Evolutionary conservation across 1,284 basidiomycete genomes (phyloP), one percentile per base, ranked within the genome.

Genomic region (Moesziomyces sp.): DNA sequence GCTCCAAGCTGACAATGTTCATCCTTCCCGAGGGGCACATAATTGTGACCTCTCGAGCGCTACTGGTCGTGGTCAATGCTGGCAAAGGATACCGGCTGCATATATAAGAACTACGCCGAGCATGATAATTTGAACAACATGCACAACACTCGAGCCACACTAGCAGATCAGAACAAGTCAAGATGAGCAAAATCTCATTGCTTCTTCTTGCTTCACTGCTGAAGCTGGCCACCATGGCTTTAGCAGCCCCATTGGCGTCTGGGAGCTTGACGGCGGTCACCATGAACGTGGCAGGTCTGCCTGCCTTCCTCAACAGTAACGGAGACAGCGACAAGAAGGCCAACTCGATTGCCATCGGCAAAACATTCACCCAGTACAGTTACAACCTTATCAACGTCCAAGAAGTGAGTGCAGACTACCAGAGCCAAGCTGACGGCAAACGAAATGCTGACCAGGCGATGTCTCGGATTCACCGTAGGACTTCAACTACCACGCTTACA

Each of bases 401-500:
- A 30, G 61, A 64, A 45, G 58, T 59, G 19, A 53, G 9, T n/a
- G 16, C 24, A 33, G 28, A 18, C 24, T 8, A 8, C 30, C 30
- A 30, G 8, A 30, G 30, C 5, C 5, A 30, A 30, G 30, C 30
- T 10, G 30, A 30, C 30, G 30, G 9, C 9, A 30, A 30, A 11
- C 30, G 30, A 10, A 11, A 46, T 24, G 18, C 1, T 33, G 24
- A 48, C 42, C 33, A 8, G 19, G 7, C n/a, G 38, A 8, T 9
- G 13, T 18, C 3, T 23, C 26, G 10, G 10, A 8, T 18, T 40
- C 10, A 24, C 16, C 19, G n/a, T 38, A 59, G 48, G 61, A 58
- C 46, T 64, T 57, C 50, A 53, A 64, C 40, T 64, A 64, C 28
- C 61, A 64, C 24, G 61, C 61, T 13, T 64, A 58, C 46, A 58